These are phyloP conservation scores for Penicillium sp. DNA, from an alignment of 2,329 filamentous ascomycete genomes.

Conservation along the genomic window DNA sequence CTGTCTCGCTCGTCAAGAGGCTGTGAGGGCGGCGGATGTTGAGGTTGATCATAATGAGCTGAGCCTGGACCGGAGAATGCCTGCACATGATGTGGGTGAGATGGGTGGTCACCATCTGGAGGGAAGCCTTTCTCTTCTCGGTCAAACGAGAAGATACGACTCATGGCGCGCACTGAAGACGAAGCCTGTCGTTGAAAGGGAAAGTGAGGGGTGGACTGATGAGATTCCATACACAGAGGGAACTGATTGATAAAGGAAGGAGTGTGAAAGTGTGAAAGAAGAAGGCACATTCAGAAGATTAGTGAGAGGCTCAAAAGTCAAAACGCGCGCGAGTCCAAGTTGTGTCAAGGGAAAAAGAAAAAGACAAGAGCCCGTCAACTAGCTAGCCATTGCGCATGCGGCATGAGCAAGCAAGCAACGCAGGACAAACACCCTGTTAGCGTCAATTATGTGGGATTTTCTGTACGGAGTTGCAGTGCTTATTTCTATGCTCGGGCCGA, in stretches of 20 bases:
- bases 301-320: neutral
- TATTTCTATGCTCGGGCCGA: neutral
- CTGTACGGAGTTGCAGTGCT: neutral
- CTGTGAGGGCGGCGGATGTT: slow-evolving; percentile 1
- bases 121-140: slow-evolving; percentile 12
- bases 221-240: slow-evolving; percentile 5
- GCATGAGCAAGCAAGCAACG: neutral
- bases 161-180: neutral
- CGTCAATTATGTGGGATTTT: neutral
- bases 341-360: neutral
- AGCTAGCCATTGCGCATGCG: neutral
- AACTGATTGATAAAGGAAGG: neutral
- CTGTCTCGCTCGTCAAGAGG: slow-evolving; percentile 5
- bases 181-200: neutral
- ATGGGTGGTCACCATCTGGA: neutral
- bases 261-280: neutral
- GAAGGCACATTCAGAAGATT: too few relatives aligned
- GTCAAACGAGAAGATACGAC: slow-evolving; percentile 11
- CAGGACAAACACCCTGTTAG: neutral
- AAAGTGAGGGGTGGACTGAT: neutral
- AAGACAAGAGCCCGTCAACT: slow-evolving; percentile 1
- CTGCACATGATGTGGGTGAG: neutral
- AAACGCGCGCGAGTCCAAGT: neutral
- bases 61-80: neutral
- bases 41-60: neutral